Evolutionary conservation across 352 stramenopile genomes (phyloP).

Genomic region (Globisporangium okanoganense): DNA sequence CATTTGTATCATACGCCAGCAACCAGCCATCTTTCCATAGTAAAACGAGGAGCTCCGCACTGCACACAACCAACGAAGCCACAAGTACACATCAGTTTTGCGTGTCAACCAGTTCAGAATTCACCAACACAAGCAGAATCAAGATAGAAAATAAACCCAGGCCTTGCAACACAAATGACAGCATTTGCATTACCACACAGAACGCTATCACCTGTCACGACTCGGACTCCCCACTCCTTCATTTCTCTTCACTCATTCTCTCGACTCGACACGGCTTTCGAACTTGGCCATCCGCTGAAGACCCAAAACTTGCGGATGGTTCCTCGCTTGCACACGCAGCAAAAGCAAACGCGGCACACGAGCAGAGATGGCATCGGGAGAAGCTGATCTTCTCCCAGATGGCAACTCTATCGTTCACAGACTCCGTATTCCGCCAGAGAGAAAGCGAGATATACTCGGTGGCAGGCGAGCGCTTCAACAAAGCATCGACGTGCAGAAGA

Average conservation of each 20-base stretch:
- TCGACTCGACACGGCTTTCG: background rate
- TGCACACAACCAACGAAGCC: background rate
- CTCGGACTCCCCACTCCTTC: background rate
- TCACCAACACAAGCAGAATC: background rate
- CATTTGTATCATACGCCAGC: background rate
- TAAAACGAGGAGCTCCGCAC: background rate
- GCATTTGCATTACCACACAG: background rate
- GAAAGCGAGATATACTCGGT: slow-evolving; percentile 51
- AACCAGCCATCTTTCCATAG: background rate
- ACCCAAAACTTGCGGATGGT: slow-evolving; percentile 19
- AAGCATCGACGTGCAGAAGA: background rate
- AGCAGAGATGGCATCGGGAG: slow-evolving; percentile 15
- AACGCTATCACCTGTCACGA: background rate
- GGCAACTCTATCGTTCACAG: slow-evolving; percentile 13
- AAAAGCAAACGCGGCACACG: background rate
- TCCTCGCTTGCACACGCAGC: slow-evolving; percentile 4
- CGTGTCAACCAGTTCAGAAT: slow-evolving; percentile 1
- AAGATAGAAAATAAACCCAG: background rate
- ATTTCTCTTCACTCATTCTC: slow-evolving; percentile 1
- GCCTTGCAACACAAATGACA: background rate
- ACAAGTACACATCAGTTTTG: slow-evolving; percentile 4
- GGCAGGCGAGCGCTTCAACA: background rate
- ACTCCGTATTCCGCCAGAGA: slow-evolving; percentile 24
- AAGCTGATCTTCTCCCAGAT: slow-evolving; percentile 3
- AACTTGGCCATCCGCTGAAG: slow-evolving; percentile 19